Base-by-base conservation (phyloP, 176 grass and related monocot genomes). In the Paspalum vaginatum region DNA sequence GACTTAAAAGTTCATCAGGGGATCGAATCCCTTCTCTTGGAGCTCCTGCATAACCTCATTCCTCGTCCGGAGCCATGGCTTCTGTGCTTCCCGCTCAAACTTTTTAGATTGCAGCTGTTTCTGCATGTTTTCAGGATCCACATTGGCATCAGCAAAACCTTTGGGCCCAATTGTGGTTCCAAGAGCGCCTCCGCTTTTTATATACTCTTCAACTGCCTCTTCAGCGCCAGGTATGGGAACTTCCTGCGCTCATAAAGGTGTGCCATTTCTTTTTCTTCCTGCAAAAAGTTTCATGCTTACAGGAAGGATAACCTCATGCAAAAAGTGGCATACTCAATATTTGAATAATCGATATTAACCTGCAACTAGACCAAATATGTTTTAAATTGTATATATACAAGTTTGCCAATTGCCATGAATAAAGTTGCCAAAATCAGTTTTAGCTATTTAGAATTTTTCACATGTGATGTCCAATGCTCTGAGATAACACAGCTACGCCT, bases 241-340 rank as follows among this genome's bases (percentile, higher is more conserved):
- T 73, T 61, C 62, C 89, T 88, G 51, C 77, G 90, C 80, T 98
- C 92, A 18, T 98, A 94, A 40, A 98, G 83, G 27, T 94, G 92
- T 11, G 95, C 89, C 92, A 91, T 91, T 85, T 98, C 88, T 86
- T 40, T 94, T 85, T 94, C 95, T 88, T 98, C 92, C 92, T 98
- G 67, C 20, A 37, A 25, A 87, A 72, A n/a, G n/a, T n/a, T n/a
- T n/a, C n/a, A n/a, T n/a, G n/a, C n/a, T n/a, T n/a, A n/a, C n/a
- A n/a, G n/a, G n/a, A n/a, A n/a, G n/a, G n/a, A n/a, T n/a, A n/a
- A n/a, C n/a, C n/a, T n/a, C n/a, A n/a, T n/a, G n/a, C n/a, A n/a
- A n/a, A n/a, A n/a, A n/a, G n/a, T n/a, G n/a, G n/a, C n/a, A n/a
- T n/a, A n/a, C n/a, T n/a, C n/a, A n/a, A n/a, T n/a, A n/a, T n/a